phyloP scores from a whole-genome alignment of 345 rosid species.

The Citrus cavaleriei region DNA sequence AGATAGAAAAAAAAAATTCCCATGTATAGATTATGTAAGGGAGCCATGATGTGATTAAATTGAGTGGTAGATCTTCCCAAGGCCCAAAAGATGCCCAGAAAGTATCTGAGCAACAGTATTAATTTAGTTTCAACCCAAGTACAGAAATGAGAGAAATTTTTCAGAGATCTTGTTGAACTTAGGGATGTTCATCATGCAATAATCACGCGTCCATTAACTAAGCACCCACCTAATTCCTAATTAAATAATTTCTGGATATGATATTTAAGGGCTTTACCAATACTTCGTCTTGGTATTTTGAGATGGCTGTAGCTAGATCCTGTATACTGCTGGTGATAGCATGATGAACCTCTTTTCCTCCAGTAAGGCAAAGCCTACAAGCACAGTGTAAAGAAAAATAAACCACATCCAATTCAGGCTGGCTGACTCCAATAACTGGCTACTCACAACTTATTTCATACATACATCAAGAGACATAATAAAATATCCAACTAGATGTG shows the following conservation, averaged over 20 bases:
- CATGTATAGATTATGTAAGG: neutral
- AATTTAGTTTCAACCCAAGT: neutral
- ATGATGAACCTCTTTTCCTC: slow-evolving; percentile 93
- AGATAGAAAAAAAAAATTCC: neutral
- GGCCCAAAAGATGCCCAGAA: neutral
- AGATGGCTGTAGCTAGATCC: slow-evolving; percentile 77
- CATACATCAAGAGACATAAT: neutral
- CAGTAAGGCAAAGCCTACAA: slow-evolving; percentile 76
- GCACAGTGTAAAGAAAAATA: neutral
- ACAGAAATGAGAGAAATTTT: neutral
- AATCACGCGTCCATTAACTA: neutral
- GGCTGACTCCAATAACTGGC: neutral
- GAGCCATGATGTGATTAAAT: neutral
- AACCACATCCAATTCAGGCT: neutral
- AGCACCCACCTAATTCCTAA: neutral
- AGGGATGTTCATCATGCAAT: neutral
- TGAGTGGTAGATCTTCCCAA: neutral
- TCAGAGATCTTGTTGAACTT: neutral
- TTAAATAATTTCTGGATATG: neutral
- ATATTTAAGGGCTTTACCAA: slow-evolving; percentile 51
- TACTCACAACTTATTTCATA: neutral
- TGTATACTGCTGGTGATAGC: slow-evolving; percentile 94
- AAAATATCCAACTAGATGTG: slow-evolving; percentile 2
- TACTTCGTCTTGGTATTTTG: slow-evolving; percentile 90
- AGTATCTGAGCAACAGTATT: neutral